phyloP scores from a whole-genome alignment of 78 protist genomes.

The Dictyostelium citrinum region DNA sequence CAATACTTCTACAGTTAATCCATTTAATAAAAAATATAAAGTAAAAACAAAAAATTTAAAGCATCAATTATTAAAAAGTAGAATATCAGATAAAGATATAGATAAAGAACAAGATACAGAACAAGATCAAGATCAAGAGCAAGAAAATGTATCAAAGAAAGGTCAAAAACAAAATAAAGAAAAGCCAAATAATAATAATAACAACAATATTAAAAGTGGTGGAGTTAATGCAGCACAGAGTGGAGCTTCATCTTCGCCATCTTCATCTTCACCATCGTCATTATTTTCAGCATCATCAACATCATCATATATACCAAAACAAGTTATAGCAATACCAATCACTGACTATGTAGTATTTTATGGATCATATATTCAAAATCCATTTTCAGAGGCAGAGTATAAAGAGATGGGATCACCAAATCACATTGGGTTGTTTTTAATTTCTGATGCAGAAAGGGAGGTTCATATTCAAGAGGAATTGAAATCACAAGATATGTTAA shows the following conservation, averaged over 20 bases:
- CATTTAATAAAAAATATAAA: too few species aligned
- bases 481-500: background rate
- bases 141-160: background rate
- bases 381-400: background rate
- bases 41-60: too few species aligned
- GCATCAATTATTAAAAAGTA: background rate
- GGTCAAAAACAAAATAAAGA: background rate
- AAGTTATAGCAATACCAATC: constrained; percentile 1
- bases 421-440: background rate
- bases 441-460: background rate
- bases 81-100: background rate
- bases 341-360: background rate
- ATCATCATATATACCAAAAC: background rate
- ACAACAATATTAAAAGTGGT: too few species aligned
- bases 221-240: background rate
- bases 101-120: background rate
- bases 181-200: background rate
- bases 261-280: background rate
- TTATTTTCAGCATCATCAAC: background rate
- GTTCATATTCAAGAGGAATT: background rate
- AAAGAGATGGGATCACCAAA: constrained; percentile 26
- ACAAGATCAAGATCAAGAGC: too few species aligned
- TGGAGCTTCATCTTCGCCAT: too few species aligned
- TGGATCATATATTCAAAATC: background rate
- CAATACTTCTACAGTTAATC: background rate